Evolutionary conservation across 345 rosid genomes (phyloP).

Genomic region (Carallia pectinifolia): DNA sequence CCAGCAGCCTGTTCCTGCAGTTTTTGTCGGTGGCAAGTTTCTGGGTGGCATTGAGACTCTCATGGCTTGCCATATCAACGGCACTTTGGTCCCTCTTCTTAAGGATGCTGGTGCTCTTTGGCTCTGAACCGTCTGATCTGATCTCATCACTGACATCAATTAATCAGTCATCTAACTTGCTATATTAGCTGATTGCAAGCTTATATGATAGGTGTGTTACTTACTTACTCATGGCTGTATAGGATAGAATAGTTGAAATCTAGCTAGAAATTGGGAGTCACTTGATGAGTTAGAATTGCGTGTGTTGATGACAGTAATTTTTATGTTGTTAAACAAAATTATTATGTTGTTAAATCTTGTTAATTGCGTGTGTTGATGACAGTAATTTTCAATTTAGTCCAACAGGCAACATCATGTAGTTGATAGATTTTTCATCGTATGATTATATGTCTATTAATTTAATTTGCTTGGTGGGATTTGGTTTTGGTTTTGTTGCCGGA

Average conservation of each 20-base stretch:
- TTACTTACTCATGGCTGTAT: not conserved
- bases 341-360: too few species aligned
- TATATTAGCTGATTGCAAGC: not conserved
- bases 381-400: too few species aligned
- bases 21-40: slow-evolving; percentile 84
- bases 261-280: not conserved
- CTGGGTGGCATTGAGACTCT: slow-evolving; percentile 84
- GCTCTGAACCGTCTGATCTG: slow-evolving; percentile 43
- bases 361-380: too few species aligned
- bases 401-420: too few species aligned
- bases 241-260: not conserved
- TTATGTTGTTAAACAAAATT: too few species aligned
- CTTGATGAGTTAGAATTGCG: not conserved
- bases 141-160: too few species aligned
- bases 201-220: not conserved
- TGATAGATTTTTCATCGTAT: too few species aligned
- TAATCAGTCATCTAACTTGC: not conserved
- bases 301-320: too few species aligned
- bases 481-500: too few species aligned
- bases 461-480: too few species aligned
- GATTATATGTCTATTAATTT: too few species aligned
- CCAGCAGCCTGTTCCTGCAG: slow-evolving; percentile 49
- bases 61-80: slow-evolving; percentile 91
- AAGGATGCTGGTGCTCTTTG: slow-evolving; percentile 97
- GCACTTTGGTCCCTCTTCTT: slow-evolving; percentile 80